Percentiles rank a stretch among this genome's conserved stretches.
phyloP scores from a whole-genome alignment of 2,329 filamentous ascomycete genomes.

The Achaetomium macrosporum region DNA sequence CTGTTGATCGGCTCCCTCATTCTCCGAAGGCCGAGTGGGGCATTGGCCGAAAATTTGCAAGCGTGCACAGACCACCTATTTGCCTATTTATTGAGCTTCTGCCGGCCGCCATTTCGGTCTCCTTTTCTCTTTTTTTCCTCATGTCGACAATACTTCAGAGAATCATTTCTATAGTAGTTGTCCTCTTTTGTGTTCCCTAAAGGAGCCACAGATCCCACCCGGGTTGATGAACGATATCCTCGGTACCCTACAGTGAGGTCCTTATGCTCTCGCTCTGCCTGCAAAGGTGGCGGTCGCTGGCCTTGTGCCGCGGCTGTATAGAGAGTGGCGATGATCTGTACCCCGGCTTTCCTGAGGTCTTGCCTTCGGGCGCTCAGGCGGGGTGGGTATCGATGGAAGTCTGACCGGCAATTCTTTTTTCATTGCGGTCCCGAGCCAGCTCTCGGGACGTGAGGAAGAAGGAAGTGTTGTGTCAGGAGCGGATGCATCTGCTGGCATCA shows the following conservation, averaged over 20 bases:
- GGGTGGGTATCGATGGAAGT: constrained; percentile 84
- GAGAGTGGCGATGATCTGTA: constrained; percentile 94
- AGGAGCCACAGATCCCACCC: constrained; percentile 91
- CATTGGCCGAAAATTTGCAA: constrained; percentile 18
- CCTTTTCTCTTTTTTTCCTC: constrained; percentile 49
- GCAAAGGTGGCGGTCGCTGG: constrained; percentile 52
- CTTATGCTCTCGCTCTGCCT: constrained; percentile 54
- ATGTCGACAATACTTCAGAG: constrained; percentile 61
- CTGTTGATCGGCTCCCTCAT: no score
- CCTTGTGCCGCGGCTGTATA: constrained; percentile 53
- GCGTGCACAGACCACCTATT: constrained; percentile 24
- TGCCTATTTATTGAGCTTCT: constrained; percentile 48
- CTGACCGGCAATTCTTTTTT: constrained; percentile 71
- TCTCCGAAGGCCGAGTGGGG: no score
- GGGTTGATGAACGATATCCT: constrained; percentile 92
- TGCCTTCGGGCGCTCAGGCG: constrained; percentile 69
- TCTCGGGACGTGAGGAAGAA: constrained; percentile 49
- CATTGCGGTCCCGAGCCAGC: constrained; percentile 45
- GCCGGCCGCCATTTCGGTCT: constrained; percentile 30
- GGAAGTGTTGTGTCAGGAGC: no score
- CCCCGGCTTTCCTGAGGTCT: constrained; percentile 57
- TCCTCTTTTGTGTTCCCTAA: constrained; percentile 87
- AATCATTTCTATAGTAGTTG: constrained; percentile 99
- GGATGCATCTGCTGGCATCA: no score
- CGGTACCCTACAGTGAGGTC: constrained; percentile 79